Evolutionary conservation across 2,329 filamentous ascomycete genomes (phyloP).

Genomic region (Cercospora sp.): DNA sequence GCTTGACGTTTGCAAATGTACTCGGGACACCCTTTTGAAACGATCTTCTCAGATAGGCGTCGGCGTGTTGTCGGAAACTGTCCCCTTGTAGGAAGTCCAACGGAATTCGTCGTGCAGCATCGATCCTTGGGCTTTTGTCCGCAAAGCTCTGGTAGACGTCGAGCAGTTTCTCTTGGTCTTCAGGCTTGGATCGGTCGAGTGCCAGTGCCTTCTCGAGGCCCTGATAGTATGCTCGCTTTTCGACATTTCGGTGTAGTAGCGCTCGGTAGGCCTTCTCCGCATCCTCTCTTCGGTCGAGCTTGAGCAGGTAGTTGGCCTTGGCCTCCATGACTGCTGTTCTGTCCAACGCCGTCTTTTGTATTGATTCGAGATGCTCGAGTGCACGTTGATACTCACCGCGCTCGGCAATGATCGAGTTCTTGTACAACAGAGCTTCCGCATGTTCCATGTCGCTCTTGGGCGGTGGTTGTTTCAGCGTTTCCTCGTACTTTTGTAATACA

Average conservation of each 20-base stretch:
- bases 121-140: constrained; percentile 75
- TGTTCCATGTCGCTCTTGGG: constrained; percentile 82
- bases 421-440: constrained; percentile 91
- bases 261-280: constrained; percentile 78
- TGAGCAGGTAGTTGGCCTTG: constrained; percentile 78
- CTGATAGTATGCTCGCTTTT: constrained; percentile 83
- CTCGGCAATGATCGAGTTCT: constrained; percentile 91
- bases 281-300: constrained; percentile 74
- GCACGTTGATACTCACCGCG: constrained; percentile 79
- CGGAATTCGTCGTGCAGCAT: constrained; percentile 82
- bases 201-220: constrained; percentile 69
- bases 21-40: constrained; percentile 91
- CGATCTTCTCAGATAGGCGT: constrained; percentile 78
- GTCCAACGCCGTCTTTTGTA: constrained; percentile 77
- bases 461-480: constrained; percentile 80
- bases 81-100: constrained; percentile 85
- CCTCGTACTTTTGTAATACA: constrained; percentile 87
- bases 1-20: constrained; percentile 94
- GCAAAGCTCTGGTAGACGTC: constrained; percentile 81
- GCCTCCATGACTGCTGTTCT: constrained; percentile 81
- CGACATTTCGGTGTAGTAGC: constrained; percentile 81
- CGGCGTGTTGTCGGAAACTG: constrained; percentile 74
- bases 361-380: constrained; percentile 78
- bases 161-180: constrained; percentile 68
- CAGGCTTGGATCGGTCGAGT: constrained; percentile 60